phyloP scores from a whole-genome alignment of 768 basidiomycete genomes.

The Suillus paluster region DNA sequence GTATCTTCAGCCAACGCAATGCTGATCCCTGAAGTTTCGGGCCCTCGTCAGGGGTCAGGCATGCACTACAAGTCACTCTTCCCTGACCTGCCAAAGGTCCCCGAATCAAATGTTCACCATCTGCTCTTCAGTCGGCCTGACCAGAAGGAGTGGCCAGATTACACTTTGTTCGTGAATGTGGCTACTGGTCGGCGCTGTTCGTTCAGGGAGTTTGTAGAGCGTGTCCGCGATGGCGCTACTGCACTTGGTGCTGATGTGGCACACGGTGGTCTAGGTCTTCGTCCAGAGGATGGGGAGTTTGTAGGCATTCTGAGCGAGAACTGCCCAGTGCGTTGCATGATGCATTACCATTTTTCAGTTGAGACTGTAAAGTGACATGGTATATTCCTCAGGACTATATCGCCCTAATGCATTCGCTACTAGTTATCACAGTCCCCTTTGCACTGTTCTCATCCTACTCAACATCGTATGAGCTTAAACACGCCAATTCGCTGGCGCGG shows the following conservation, averaged over 20 bases:
- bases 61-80: slow-evolving; percentile 60
- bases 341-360: not conserved
- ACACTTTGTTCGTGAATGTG: slow-evolving; percentile 57
- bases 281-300: slow-evolving; percentile 50
- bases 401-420: slow-evolving; percentile 45
- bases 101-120: slow-evolving; percentile 53
- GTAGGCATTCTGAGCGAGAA: slow-evolving; percentile 64
- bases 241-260: slow-evolving; percentile 48
- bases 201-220: slow-evolving; percentile 47
- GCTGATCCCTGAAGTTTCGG: no score
- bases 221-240: slow-evolving; percentile 52
- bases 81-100: slow-evolving; percentile 50
- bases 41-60: no score
- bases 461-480: slow-evolving; percentile 52
- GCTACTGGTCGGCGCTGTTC: slow-evolving; percentile 47
- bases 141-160: slow-evolving; percentile 54
- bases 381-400: slow-evolving; percentile 47
- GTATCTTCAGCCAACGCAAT: no score
- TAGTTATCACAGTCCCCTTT: slow-evolving; percentile 50
- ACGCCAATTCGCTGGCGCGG: slow-evolving; percentile 47
- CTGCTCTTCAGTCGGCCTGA: slow-evolving; percentile 54
- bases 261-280: slow-evolving; percentile 49
- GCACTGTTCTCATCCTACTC: slow-evolving; percentile 50
- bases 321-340: slow-evolving; percentile 54
- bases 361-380: not conserved